phyloP scores from a whole-genome alignment of 768 basidiomycete species.

The Omphalotus guepiniiformis region DNA sequence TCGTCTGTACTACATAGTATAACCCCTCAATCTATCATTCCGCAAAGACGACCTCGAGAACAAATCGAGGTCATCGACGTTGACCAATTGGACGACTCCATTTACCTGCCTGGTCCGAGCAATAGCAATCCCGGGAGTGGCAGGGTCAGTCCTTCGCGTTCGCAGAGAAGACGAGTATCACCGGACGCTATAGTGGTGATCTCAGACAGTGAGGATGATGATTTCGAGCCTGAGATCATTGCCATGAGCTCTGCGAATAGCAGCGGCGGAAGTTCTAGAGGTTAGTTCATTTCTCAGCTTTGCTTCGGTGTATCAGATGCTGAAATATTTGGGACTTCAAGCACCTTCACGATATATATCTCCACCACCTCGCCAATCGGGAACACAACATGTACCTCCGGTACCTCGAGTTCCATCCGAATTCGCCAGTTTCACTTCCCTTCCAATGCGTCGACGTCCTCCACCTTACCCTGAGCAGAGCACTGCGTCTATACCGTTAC shows the following conservation, averaged over 20 bases:
- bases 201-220: conserved; percentile 8
- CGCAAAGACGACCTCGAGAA: conserved; percentile 4
- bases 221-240: background rate
- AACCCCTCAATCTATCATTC: background rate
- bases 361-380: background rate
- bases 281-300: background rate
- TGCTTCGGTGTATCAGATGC: background rate
- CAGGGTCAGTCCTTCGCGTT: background rate
- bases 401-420: background rate
- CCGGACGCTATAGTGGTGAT: background rate
- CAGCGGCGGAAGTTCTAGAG: background rate
- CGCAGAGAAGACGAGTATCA: conserved; percentile 1
- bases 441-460: conserved; percentile 5
- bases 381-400: background rate
- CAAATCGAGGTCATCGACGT: conserved; percentile 6
- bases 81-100: conserved; percentile 5
- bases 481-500: background rate
- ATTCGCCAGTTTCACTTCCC: background rate
- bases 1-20: conserved; percentile 4
- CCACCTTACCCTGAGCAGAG: background rate
- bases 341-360: background rate
- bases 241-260: background rate
- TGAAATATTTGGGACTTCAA: background rate
- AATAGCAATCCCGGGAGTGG: background rate
- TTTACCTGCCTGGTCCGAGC: background rate